These are phyloP conservation scores for Raffaelea deltoideospora DNA, from an alignment of 2,329 filamentous ascomycete genomes.

Conservation along the genomic window DNA sequence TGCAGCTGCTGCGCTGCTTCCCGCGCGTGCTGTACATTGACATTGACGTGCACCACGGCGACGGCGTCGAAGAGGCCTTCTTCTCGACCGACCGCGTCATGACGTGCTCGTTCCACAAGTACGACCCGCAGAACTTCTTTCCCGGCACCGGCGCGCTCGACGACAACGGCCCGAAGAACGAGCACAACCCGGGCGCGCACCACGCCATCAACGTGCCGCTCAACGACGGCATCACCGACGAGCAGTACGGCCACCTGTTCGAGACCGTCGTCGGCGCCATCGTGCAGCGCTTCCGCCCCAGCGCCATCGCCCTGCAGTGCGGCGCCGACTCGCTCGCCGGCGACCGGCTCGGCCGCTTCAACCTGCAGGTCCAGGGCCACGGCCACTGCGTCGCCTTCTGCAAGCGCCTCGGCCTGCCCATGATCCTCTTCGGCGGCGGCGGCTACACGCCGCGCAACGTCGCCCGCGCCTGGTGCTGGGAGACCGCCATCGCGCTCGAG, in stretches of 20 bases:
- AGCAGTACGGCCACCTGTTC: conserved; percentile 78
- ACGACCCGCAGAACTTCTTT: conserved; percentile 71
- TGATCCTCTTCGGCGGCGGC: conserved; percentile 85
- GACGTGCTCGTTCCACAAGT: conserved; percentile 94
- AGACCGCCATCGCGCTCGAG: conserved; percentile 79
- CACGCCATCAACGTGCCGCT: conserved; percentile 84
- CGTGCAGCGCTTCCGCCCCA: conserved; percentile 71
- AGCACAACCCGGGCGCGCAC: conserved; percentile 75
- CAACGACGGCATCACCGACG: conserved; percentile 80
- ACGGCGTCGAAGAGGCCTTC: conserved; percentile 76
- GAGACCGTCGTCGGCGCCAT: conserved; percentile 64
- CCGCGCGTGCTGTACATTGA: conserved; percentile 87
- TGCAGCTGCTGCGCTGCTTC: conserved; percentile 70
- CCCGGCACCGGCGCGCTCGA: conserved; percentile 80
- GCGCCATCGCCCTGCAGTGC: conserved; percentile 86
- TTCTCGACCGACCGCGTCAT: conserved; percentile 72
- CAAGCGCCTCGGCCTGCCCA: conserved; percentile 64
- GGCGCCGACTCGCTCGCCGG: conserved; percentile 90
- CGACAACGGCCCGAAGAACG: conserved; percentile 69
- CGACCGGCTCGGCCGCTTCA: conserved; percentile 88
- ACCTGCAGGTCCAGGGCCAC: conserved; percentile 89
- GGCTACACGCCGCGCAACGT: conserved; percentile 96
- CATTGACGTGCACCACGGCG: conserved; percentile 77
- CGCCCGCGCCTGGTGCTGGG: conserved; percentile 89
- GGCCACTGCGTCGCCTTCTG: conserved; percentile 82